Evolutionary conservation across 139 green algal genomes (phyloP).

Genomic region (Mesostigma viride): DNA sequence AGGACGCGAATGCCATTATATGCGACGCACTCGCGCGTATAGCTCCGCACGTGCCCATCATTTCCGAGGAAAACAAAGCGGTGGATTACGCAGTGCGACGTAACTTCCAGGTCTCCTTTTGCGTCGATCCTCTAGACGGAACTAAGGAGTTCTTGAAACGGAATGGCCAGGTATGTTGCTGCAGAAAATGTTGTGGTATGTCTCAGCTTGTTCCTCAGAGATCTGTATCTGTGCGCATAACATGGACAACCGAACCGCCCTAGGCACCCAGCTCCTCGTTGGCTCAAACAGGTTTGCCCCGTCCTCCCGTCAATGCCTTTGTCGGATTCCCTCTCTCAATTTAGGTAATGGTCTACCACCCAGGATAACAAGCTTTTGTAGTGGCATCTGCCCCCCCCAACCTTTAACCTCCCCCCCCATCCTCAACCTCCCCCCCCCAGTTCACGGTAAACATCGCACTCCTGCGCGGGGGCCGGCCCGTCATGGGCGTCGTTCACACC

Average conservation of each 20-base stretch:
- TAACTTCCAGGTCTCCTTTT: conserved; percentile 45
- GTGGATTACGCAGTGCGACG: conserved; percentile 49
- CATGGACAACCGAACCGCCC: too few relatives aligned
- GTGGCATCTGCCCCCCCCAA: too few relatives aligned
- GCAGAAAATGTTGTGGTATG: too few relatives aligned
- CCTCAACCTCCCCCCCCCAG: too few relatives aligned
- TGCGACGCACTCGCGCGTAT: conserved; percentile 27
- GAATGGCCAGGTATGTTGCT: conserved; percentile 44
- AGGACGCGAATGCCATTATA: conserved; percentile 60
- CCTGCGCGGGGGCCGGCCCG: conserved; percentile 36
- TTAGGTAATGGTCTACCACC: not conserved
- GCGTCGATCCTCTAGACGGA: conserved; percentile 75
- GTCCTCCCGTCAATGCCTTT: not conserved
- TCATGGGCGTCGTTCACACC: conserved; percentile 74
- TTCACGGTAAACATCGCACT: conserved; percentile 86
- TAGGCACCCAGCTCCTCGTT: too few relatives aligned
- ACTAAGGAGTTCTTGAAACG: conserved; percentile 88
- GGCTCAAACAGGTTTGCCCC: not conserved
- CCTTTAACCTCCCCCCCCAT: too few relatives aligned
- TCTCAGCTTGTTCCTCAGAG: too few relatives aligned
- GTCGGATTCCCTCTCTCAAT: not conserved
- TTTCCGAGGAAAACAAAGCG: conserved; percentile 68
- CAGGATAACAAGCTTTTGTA: too few relatives aligned
- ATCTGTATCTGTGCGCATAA: too few relatives aligned
- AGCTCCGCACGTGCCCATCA: conserved; percentile 67